phyloP scores from a whole-genome alignment of 2,329 filamentous ascomycete genomes.

The Apiospora phragmitis region DNA sequence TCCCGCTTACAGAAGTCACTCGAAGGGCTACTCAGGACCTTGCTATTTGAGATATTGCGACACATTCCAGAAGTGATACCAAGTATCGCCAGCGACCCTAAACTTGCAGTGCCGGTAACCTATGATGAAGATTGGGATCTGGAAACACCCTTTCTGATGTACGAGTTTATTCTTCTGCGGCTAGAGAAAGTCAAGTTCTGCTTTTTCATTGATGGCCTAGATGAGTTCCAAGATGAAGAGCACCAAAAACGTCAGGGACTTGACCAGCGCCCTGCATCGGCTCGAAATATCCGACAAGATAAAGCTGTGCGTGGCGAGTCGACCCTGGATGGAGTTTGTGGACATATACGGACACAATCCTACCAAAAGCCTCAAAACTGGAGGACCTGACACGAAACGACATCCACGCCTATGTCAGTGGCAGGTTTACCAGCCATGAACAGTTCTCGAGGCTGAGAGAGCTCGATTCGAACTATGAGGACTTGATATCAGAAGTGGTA shows the following conservation, averaged over 20 bases:
- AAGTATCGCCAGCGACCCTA: neutral
- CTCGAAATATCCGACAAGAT: neutral
- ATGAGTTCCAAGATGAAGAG: neutral
- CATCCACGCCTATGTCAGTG: neutral
- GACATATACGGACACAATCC: neutral
- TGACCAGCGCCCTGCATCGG: neutral
- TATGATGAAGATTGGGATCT: neutral
- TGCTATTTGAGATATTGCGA: slow-evolving; percentile 9
- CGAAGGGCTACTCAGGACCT: slow-evolving; percentile 11
- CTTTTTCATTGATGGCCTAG: neutral
- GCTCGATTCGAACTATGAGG: neutral
- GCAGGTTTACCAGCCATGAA: neutral
- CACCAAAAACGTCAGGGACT: neutral
- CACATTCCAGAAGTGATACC: neutral
- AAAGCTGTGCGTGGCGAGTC: neutral
- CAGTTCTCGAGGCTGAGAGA: neutral
- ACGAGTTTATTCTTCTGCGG: neutral
- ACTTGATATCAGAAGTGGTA: neutral
- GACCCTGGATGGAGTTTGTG: neutral
- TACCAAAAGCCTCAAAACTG: neutral
- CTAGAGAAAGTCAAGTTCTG: neutral
- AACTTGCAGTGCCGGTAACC: neutral
- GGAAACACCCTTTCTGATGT: neutral
- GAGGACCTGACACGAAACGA: neutral
- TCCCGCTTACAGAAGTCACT: slow-evolving; percentile 11